A percentile compares a stretch with the other conserved stretches of the same genome.
Conservation (phyloP, 2,329 filamentous ascomycete genomes). For the Aspergillus glaucus region DNA sequence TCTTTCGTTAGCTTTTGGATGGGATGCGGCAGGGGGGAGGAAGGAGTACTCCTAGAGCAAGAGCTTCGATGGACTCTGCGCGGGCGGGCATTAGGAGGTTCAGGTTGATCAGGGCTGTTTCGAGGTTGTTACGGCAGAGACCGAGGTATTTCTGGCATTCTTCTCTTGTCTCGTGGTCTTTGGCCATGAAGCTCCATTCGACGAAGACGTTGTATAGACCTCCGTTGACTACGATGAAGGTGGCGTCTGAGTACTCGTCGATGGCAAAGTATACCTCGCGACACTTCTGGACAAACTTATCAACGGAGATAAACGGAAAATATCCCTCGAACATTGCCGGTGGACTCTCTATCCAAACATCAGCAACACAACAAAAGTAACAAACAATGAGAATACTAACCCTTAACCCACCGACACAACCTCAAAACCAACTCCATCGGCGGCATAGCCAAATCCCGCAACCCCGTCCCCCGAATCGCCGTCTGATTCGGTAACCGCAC, state of each 20-base stretch:
- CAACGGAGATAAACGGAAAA: conserved; percentile 28
- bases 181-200: conserved; percentile 20
- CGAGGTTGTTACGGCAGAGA: conserved; percentile 40
- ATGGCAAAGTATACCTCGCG: conserved; percentile 39
- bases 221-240: conserved; percentile 36
- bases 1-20: conserved; percentile 4
- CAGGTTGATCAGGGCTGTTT: conserved; percentile 42
- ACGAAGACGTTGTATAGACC: conserved; percentile 34
- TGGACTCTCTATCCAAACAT: conserved; percentile 14
- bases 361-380: not conserved
- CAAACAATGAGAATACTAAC: conserved; percentile 11
- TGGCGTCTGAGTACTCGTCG: conserved; percentile 35
- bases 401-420: conserved; percentile 28
- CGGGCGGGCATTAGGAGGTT: conserved; percentile 53
- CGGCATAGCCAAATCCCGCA: conserved; percentile 32
- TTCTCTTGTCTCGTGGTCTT: conserved; percentile 13
- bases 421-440: conserved; percentile 28
- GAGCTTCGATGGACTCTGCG: conserved; percentile 52
- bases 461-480: conserved; percentile 17
- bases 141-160: conserved; percentile 25
- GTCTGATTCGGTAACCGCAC: conserved; percentile 23
- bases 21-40: not conserved
- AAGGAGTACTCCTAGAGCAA: conserved; percentile 51
- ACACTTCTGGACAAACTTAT: conserved; percentile 33
- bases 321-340: conserved; percentile 19